Base-by-base conservation (phyloP, 257 asterid genomes). In the Solanum rostratum region DNA sequence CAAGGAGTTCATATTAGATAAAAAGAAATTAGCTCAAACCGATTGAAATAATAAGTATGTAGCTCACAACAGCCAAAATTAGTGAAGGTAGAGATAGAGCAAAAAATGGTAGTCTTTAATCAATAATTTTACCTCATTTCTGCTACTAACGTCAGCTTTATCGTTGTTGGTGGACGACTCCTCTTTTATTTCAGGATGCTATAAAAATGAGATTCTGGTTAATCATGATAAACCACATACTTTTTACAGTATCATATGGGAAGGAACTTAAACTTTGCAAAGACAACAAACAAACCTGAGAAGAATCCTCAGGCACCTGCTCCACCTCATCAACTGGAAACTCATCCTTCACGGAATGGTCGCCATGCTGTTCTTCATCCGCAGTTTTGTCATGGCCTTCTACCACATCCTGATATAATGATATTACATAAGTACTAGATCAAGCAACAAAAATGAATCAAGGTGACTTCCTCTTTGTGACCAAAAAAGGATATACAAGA, bases 211-310 rank as follows among this genome's bases (percentile, higher is more conserved):
- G 66, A 84, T 55, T 39, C 52, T 55, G 46, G 79, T 45, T 59
- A 57, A 39, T 73, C 30, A 82, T 80, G 80, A 45, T 52, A 49
- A 62, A 83, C 66, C 76, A 57, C 86, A 89, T 90, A 85, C 81
- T 3, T 9, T 37, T 49, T 76, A 76, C 22, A 49, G 43, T 18
- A 49, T 76, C 82, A 76, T 33, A 76, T 49, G 62, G 33, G 62
- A 76, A 49, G 62, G 27, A 76, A 76, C 82, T 15, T 76, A 16
- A 3, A 10, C 5, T 76, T 49, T 62, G 49, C 82, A 27, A 76
- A 27, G 45, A 84, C 79, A 82, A 83, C 80, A 76, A 86, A 91
- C 98, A 76, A 86, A 91, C 98, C 92, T 91, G 89, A 59, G 83
- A 62, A 90, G 91, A 63, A 62, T 87, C 90, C 59, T 83, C 85